Base-by-base conservation (phyloP, 306 rosid genomes). In the Sicyos edulis region DNA sequence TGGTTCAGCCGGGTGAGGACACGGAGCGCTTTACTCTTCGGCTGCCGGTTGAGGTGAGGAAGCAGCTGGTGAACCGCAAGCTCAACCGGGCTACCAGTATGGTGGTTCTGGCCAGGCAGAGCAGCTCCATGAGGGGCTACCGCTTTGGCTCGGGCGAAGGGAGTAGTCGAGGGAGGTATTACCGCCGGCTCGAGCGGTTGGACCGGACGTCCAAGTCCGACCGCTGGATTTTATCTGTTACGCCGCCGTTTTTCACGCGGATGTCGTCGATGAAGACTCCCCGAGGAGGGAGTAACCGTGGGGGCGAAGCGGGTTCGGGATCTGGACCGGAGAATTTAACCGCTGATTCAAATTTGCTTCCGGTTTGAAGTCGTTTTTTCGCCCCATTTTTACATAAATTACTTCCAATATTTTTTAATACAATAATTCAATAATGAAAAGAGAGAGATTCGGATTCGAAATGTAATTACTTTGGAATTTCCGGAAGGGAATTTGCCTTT, bases 11-110 rank as follows among this genome's bases (percentile, higher is more conserved):
- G 47, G 90, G 90, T 0, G 95, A 93, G 37, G 83, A 84, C 70
- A 87, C 87, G 4, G 95, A 88, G 50, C 87, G 97, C 83, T 93
- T 88, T 83, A 93, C 99, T 59, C 49, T 93, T 80, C 80, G 80
- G 34, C 58, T 93, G 10, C 99, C 99, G 16, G 57, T 77, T 5
- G 97, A 81, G 10, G 90, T 91, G 45, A 83, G 97, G 56, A 91
- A 85, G 53, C 85, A 84, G 49, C 6, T 93, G 2, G 20, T 93
- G 24, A 89, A 86, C 79, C 84, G 47, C 78, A 29, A 76, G 32
- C 78, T 91, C 54, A 75, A 85, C 34, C 83, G 99, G 29, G 79
- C 99, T 1, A 83, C 81, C 0, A 93, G 99, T 58, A 55, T 93
- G 85, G 62, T 90, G 11, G 75, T 79, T 12, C 72, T 91, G 75